These are phyloP conservation scores for Venturia pyrina DNA, from an alignment of 2,329 filamentous ascomycete species.

Conservation along the genomic window DNA sequence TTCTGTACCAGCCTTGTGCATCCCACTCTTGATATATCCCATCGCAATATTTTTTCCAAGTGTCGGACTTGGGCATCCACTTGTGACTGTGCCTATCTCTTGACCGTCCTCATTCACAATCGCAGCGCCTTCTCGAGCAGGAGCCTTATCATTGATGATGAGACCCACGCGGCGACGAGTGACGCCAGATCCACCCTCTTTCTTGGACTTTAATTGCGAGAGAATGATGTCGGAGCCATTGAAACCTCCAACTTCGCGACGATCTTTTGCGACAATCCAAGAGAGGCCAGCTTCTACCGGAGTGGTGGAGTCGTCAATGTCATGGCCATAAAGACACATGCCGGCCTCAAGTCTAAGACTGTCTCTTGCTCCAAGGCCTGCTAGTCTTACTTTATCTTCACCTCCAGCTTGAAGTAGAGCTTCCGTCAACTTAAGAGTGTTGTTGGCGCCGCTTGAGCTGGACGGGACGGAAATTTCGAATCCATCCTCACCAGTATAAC, in stretches of 20 bases:
- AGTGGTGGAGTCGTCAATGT: constrained; percentile 71
- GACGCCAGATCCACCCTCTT: constrained; percentile 62
- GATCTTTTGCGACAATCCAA: constrained; percentile 79
- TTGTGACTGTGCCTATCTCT: constrained; percentile 72
- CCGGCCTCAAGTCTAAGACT: constrained; percentile 89
- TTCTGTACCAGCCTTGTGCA: constrained; percentile 78
- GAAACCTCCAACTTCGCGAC: constrained; percentile 64
- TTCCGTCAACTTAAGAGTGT: constrained; percentile 53
- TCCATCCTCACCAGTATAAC: constrained; percentile 96
- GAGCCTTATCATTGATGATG: constrained; percentile 64
- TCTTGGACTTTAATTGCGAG: constrained; percentile 62
- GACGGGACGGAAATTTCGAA: constrained; percentile 83
- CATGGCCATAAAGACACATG: constrained; percentile 99
- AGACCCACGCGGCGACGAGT: constrained; percentile 68
- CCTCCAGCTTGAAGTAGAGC: constrained; percentile 52
- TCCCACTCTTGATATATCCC: constrained; percentile 75
- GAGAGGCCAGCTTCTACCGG: constrained; percentile 55
- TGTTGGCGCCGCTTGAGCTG: constrained; percentile 30
- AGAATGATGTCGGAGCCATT: constrained; percentile 73
- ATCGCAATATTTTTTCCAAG: constrained; percentile 89
- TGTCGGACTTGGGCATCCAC: constrained; percentile 79
- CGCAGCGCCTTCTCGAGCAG: constrained; percentile 79
- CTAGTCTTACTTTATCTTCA: constrained; percentile 60
- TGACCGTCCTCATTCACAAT: constrained; percentile 57
- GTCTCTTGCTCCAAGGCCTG: constrained; percentile 83